A percentile compares a stretch with the other conserved stretches of the same genome.
Conservation (phyloP, 2,329 filamentous ascomycete species). For the Colletotrichum magnum region DNA sequence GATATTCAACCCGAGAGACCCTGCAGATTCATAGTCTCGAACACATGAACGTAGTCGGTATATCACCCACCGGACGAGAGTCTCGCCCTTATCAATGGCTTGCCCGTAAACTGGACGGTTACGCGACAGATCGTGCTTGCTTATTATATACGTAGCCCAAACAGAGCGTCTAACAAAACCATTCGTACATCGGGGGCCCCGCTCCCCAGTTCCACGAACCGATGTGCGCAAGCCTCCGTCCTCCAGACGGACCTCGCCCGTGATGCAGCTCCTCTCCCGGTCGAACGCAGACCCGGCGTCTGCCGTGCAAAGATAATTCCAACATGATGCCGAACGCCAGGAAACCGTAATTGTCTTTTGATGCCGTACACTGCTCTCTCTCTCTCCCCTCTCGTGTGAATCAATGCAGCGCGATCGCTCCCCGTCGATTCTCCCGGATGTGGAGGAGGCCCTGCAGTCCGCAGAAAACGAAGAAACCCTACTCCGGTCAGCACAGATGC, state of each 20-base stretch:
- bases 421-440: constrained; percentile 83
- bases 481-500: neutral
- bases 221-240: neutral
- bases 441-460: constrained; percentile 90
- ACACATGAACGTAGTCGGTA: too few relatives aligned
- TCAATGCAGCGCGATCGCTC: constrained; percentile 81
- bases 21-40: too few relatives aligned
- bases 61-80: too few relatives aligned
- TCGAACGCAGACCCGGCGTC: constrained; percentile 14
- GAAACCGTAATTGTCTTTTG: constrained; percentile 38
- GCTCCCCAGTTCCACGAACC: neutral
- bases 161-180: constrained; percentile 27
- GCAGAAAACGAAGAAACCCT: constrained; percentile 95
- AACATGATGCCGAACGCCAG: constrained; percentile 40
- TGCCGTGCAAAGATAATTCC: constrained; percentile 24
- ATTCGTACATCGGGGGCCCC: constrained; percentile 28
- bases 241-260: neutral
- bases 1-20: too few relatives aligned
- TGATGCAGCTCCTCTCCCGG: constrained; percentile 1
- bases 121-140: constrained; percentile 10
- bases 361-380: constrained; percentile 28
- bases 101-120: neutral
- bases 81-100: too few relatives aligned
- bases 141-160: constrained; percentile 26
- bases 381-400: neutral